phyloP scores from a whole-genome alignment of 208 protist species.

The Phytomonas sp. region DNA sequence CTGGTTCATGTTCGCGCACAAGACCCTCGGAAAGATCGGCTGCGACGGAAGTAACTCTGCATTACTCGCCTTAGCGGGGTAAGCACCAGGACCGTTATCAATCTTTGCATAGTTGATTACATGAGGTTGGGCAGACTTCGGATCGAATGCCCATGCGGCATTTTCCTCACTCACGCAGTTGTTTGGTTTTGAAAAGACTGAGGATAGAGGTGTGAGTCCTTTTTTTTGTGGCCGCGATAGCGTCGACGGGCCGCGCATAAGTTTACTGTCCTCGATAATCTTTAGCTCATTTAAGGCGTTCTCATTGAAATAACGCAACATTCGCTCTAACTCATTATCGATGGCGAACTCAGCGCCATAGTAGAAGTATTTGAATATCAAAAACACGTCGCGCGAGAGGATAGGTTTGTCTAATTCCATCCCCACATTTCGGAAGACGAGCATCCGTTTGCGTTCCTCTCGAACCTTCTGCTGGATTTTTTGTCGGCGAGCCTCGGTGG shows the following conservation, averaged over 20 bases:
- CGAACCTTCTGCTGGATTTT: constrained; percentile 56
- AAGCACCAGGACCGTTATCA: too few species aligned
- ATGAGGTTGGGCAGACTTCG: too few species aligned
- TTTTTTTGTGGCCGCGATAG: constrained; percentile 31
- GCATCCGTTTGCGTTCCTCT: constrained; percentile 57
- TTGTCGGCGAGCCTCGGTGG: constrained; percentile 25
- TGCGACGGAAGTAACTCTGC: too few species aligned
- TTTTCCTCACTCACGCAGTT: neutral
- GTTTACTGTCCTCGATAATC: constrained; percentile 82
- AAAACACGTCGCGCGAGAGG: constrained; percentile 78
- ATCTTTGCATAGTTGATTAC: too few species aligned
- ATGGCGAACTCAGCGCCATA: constrained; percentile 83
- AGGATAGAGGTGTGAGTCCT: neutral
- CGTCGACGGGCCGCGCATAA: constrained; percentile 72
- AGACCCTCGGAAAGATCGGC: constrained; percentile 32
- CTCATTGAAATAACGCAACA: constrained; percentile 87
- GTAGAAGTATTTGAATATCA: constrained; percentile 82
- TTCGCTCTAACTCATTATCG: constrained; percentile 83
- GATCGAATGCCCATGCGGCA: constrained; percentile 10
- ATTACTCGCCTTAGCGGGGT: too few species aligned
- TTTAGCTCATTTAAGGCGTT: constrained; percentile 83
- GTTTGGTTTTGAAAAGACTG: neutral
- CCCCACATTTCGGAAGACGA: constrained; percentile 81
- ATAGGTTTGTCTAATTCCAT: constrained; percentile 88
- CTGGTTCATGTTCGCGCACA: constrained; percentile 41